Conservation (phyloP, 2,329 filamentous ascomycete species). For the Aspergillus hiratsukae region DNA sequence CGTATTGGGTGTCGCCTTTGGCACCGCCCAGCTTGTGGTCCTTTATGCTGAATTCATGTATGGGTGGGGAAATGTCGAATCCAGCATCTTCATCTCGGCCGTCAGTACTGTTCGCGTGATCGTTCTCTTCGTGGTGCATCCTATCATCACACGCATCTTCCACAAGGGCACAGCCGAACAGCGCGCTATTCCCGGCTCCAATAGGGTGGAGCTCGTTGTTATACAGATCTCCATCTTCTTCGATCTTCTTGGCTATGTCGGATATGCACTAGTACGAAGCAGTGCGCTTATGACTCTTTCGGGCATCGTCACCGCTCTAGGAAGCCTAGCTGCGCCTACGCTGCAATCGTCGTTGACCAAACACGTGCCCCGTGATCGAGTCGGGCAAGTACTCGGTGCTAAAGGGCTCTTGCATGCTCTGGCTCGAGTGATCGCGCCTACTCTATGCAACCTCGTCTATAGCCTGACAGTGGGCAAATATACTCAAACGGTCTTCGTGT, state of each 20-base stretch:
- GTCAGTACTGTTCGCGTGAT: constrained; percentile 72
- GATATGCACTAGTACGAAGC: constrained; percentile 64
- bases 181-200: constrained; percentile 63
- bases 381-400: constrained; percentile 84
- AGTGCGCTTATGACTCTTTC: constrained; percentile 64
- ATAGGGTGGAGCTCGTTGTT: constrained; percentile 70
- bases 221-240: constrained; percentile 71
- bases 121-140: constrained; percentile 69
- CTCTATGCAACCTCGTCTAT: constrained; percentile 83
- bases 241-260: constrained; percentile 70
- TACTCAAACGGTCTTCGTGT: constrained; percentile 78
- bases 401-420: constrained; percentile 81
- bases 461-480: constrained; percentile 72
- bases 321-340: constrained; percentile 80
- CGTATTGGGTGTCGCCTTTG: constrained; percentile 77
- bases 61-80: constrained; percentile 75
- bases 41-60: constrained; percentile 80
- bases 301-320: constrained; percentile 69
- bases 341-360: constrained; percentile 83
- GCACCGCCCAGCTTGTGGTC: constrained; percentile 73
- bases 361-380: constrained; percentile 75
- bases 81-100: constrained; percentile 74
- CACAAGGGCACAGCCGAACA: constrained; percentile 42
- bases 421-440: constrained; percentile 71
- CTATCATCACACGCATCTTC: constrained; percentile 70